Evolutionary conservation across 2,329 filamentous ascomycete species (phyloP).

Genomic region (Nemania serpens): DNA sequence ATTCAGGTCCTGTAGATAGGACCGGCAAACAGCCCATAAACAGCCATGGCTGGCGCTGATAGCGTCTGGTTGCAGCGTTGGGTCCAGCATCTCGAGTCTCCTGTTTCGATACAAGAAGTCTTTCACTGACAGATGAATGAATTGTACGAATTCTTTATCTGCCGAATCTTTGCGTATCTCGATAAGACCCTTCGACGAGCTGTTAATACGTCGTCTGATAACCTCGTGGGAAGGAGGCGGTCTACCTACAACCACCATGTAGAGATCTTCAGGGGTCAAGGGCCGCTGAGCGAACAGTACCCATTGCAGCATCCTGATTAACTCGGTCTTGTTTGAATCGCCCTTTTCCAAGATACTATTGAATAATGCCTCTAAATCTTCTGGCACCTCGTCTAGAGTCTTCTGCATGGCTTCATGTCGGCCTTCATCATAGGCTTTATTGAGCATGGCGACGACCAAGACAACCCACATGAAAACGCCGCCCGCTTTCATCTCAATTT

Average conservation of each 20-base stretch:
- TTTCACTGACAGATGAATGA: constrained; percentile 6
- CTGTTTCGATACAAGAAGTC: constrained; percentile 5
- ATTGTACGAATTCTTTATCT: constrained; percentile 2
- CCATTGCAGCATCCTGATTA: constrained; percentile 9
- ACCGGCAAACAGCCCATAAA: constrained; percentile 9
- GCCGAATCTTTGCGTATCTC: background rate
- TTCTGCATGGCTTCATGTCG: background rate
- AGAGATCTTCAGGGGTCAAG: constrained; percentile 1
- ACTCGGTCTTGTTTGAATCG: background rate
- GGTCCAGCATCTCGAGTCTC: background rate
- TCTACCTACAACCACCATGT: background rate
- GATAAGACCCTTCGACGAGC: constrained; percentile 2
- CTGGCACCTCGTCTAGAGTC: background rate
- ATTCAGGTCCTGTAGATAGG: background rate
- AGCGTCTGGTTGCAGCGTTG: background rate
- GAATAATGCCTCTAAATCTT: constrained; percentile 3
- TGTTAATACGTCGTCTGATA: background rate
- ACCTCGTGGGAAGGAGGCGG: background rate
- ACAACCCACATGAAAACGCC: constrained; percentile 50
- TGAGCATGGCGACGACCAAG: constrained; percentile 30
- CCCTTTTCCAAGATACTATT: background rate
- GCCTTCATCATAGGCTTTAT: constrained; percentile 20
- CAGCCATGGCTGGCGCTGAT: background rate
- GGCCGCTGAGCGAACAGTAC: background rate
- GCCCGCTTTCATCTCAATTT: constrained; percentile 38